phyloP scores from a whole-genome alignment of 176 grass and related monocot species.

The Phoenix dactylifera region DNA sequence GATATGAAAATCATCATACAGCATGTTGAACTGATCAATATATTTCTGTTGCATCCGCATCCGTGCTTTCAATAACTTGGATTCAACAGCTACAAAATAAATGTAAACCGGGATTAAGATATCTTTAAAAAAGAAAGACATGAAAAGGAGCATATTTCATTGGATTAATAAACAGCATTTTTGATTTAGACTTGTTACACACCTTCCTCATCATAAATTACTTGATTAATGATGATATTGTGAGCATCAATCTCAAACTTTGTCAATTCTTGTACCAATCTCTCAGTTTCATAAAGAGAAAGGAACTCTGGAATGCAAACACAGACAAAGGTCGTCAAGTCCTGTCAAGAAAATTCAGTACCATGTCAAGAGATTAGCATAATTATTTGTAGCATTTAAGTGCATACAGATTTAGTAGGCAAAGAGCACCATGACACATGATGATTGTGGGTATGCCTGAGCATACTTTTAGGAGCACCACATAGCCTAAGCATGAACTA shows the following conservation, averaged over 20 bases:
- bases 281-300: conserved; percentile 98
- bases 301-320: conserved; percentile 99
- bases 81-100: conserved; percentile 65
- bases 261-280: conserved; percentile 95
- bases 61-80: conserved; percentile 72
- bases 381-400: too few relatives aligned
- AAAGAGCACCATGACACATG: too few relatives aligned
- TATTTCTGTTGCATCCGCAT: conserved; percentile 98
- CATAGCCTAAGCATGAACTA: too few relatives aligned
- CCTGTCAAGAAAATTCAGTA: conserved; percentile 36
- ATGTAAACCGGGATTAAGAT: conserved; percentile 5
- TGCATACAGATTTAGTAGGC: too few relatives aligned
- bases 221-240: conserved; percentile 98
- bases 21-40: conserved; percentile 85
- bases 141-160: too few relatives aligned
- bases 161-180: too few relatives aligned
- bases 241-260: conserved; percentile 96
- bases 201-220: conserved; percentile 94
- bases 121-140: too few relatives aligned
- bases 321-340: conserved; percentile 96
- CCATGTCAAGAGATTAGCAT: neutral
- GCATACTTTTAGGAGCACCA: too few relatives aligned
- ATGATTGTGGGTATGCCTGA: too few relatives aligned
- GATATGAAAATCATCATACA: conserved; percentile 97
- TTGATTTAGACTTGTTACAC: neutral